Conservation (phyloP, 176 grass and related monocot genomes). For the Cymbopogon citratus region DNA sequence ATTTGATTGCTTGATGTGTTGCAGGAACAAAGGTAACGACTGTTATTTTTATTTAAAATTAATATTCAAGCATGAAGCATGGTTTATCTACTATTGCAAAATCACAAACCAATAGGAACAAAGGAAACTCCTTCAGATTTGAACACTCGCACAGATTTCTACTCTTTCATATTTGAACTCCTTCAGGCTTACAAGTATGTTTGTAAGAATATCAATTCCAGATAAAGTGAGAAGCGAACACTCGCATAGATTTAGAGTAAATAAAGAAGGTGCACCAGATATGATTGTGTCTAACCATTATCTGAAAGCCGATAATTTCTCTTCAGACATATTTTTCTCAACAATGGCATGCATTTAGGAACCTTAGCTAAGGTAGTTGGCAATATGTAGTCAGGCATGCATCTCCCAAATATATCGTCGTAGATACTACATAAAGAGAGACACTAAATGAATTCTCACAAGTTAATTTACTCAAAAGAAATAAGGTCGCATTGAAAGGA, state of each 20-base stretch:
- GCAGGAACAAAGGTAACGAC: too few species aligned
- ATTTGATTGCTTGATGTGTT: too few species aligned
- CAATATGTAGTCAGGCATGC: conserved; percentile 81
- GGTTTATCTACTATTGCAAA: conserved; percentile 17
- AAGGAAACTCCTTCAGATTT: too few species aligned
- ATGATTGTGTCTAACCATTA: conserved; percentile 53
- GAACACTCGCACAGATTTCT: too few species aligned
- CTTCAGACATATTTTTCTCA: conserved; percentile 69
- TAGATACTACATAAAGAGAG: conserved; percentile 51
- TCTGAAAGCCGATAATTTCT: conserved; percentile 87
- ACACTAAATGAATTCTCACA: background rate
- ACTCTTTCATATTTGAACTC: too few species aligned
- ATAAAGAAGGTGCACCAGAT: conserved; percentile 60
- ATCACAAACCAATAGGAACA: conserved; percentile 5
- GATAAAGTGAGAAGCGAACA: conserved; percentile 82
- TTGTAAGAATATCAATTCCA: conserved; percentile 55
- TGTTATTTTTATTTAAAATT: too few species aligned
- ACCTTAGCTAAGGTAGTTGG: conserved; percentile 54
- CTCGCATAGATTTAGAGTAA: conserved; percentile 60
- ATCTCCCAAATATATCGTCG: conserved; percentile 78
- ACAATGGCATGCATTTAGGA: conserved; percentile 61
- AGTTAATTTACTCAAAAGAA: background rate
- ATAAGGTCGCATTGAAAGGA: background rate
- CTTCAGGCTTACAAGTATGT: too few species aligned
- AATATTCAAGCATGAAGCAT: too few species aligned